Conservation (phyloP, 108 stramenopile species). For the Cyclotella atomus region DNA sequence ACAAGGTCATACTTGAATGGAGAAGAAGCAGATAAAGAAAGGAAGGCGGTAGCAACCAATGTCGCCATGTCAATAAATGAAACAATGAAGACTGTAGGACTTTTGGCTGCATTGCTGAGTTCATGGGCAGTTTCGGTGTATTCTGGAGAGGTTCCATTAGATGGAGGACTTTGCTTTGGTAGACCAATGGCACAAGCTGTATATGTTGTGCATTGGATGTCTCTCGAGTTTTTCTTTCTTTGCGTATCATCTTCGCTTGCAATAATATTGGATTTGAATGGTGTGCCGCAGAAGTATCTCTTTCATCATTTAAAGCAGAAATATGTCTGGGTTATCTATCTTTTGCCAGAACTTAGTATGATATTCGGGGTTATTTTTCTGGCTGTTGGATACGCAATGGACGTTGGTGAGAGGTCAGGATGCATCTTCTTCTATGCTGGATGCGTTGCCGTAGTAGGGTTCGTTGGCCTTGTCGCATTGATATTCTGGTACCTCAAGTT, state of each 20-base stretch:
- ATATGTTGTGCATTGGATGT: not conserved
- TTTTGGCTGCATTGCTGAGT: not conserved
- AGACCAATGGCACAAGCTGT: not conserved
- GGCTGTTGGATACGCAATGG: not conserved
- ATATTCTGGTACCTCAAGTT: not conserved
- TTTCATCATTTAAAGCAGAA: not conserved
- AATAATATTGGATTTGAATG: conserved; percentile 4
- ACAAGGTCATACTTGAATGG: not conserved
- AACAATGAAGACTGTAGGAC: not conserved
- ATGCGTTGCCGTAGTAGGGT: not conserved
- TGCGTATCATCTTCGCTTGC: conserved; percentile 1
- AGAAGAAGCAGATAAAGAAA: not conserved
- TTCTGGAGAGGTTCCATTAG: not conserved
- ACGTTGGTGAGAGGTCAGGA: not conserved
- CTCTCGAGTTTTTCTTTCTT: not conserved
- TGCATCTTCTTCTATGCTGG: not conserved
- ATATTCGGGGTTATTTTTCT: not conserved
- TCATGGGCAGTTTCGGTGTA: conserved; percentile 4
- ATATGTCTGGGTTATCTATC: not conserved
- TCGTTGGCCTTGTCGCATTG: not conserved
- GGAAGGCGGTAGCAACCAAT: not conserved
- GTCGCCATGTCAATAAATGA: not conserved
- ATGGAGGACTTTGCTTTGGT: not conserved
- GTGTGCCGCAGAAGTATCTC: not conserved
- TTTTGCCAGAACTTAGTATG: not conserved